phyloP scores from a whole-genome alignment of 176 grass and related monocot genomes.

The Zea luxurians region DNA sequence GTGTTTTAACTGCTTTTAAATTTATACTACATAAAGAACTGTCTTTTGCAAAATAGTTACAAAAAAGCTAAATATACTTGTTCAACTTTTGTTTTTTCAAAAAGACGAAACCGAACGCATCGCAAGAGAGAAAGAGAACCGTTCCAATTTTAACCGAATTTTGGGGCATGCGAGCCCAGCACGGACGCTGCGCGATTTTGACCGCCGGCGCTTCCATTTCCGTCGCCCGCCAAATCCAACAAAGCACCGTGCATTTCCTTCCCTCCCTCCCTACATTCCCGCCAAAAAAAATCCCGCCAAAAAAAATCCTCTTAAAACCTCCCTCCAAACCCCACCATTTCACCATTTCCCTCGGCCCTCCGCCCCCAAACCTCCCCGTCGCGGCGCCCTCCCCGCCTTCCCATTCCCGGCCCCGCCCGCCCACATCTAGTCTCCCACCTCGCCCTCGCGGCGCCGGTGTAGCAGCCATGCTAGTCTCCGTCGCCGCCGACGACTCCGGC shows the following conservation, averaged over 20 bases:
- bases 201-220: neutral
- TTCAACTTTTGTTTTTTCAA: too few species aligned
- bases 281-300: constrained; percentile 11
- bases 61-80: too few species aligned
- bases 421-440: neutral
- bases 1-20: too few species aligned
- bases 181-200: neutral
- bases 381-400: neutral
- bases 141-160: too few species aligned
- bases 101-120: too few species aligned
- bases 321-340: neutral
- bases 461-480: constrained; percentile 24
- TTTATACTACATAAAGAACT: too few species aligned
- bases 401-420: neutral
- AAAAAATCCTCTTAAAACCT: constrained; percentile 10
- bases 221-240: constrained; percentile 16
- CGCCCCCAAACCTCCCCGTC: constrained; percentile 1
- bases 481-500: neutral
- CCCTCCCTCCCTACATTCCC: neutral
- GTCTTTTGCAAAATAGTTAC: too few species aligned
- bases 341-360: constrained; percentile 20
- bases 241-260: neutral
- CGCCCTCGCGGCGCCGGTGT: neutral
- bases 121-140: too few species aligned
- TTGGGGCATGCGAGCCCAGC: too few species aligned